A percentile compares a stretch with the other conserved stretches of the same genome.
These are phyloP conservation scores for Zygosaccharomyces pseudobailii DNA, from an alignment of 1,139 yeast species.

Conservation along the genomic window DNA sequence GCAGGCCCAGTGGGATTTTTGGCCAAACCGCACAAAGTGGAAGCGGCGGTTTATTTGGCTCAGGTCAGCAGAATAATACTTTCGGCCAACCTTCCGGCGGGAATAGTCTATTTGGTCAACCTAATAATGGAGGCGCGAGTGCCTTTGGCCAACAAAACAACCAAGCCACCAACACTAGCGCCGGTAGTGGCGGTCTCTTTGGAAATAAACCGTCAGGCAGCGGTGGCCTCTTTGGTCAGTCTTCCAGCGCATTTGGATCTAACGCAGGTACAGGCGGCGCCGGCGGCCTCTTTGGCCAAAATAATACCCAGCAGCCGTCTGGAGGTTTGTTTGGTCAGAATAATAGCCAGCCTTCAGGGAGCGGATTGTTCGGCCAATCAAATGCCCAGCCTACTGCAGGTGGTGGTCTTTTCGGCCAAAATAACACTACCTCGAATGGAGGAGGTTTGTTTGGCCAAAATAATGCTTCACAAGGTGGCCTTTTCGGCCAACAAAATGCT, in stretches of 20 bases:
- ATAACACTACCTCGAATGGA: slow-evolving; percentile 17
- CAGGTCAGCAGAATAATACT: slow-evolving; percentile 11
- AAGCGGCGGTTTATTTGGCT: slow-evolving; percentile 27
- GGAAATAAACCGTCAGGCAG: slow-evolving; percentile 15
- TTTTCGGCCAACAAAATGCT: slow-evolving; percentile 32
- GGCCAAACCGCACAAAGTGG: slow-evolving; percentile 11
- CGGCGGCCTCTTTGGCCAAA: slow-evolving; percentile 34
- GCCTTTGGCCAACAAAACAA: slow-evolving; percentile 33
- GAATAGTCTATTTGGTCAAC: slow-evolving; percentile 37
- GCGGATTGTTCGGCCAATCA: slow-evolving; percentile 29
- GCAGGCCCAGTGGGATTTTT: slow-evolving; percentile 20
- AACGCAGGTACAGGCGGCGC: slow-evolving; percentile 25
- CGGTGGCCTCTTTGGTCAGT: slow-evolving; percentile 38
- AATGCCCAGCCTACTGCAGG: slow-evolving; percentile 1
- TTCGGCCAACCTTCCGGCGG: slow-evolving; percentile 27
- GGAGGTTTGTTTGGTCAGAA: slow-evolving; percentile 35
- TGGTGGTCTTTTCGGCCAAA: slow-evolving; percentile 32
- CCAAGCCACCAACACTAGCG: slow-evolving; percentile 34
- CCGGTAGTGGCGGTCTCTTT: slow-evolving; percentile 44
- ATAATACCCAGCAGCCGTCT: slow-evolving; percentile 25
- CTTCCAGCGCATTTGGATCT: slow-evolving; percentile 33
- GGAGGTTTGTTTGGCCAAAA: slow-evolving; percentile 37
- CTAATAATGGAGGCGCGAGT: slow-evolving; percentile 15
- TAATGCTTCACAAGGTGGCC: slow-evolving; percentile 21
- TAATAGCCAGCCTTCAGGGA: background rate